Evolutionary conservation across 306 rosid genomes (phyloP).

Genomic region (Inga leiocalycina): DNA sequence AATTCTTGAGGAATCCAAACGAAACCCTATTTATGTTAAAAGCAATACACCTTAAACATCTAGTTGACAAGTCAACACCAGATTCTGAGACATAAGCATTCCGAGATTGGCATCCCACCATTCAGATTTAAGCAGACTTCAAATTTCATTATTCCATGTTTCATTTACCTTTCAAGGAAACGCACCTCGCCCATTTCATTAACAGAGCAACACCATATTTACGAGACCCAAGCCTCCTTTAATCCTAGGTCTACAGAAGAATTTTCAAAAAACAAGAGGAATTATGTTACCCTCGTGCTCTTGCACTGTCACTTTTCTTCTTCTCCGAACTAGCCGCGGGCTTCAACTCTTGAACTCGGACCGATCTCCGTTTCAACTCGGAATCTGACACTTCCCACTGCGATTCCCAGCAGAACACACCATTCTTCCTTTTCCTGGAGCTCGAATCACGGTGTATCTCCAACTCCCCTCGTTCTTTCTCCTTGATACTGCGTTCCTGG

Average conservation of each 20-base stretch:
- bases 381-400: slow-evolving; percentile 15
- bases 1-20: neutral
- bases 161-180: neutral
- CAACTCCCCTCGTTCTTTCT: neutral
- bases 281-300: neutral
- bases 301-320: slow-evolving; percentile 20
- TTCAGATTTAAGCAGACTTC: neutral
- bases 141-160: neutral
- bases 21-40: neutral
- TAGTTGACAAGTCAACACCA: neutral
- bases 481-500: slow-evolving; percentile 15
- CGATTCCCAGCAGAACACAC: slow-evolving; percentile 23
- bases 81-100: neutral
- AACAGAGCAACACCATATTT: too few relatives aligned
- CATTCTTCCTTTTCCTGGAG: slow-evolving; percentile 31
- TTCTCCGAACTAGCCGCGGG: neutral
- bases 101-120: neutral
- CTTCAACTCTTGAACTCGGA: slow-evolving; percentile 1
- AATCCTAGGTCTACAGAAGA: too few relatives aligned
- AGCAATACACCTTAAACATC: neutral
- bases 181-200: too few relatives aligned
- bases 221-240: too few relatives aligned
- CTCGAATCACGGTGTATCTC: neutral
- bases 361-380: slow-evolving; percentile 24
- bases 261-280: neutral